Evolutionary conservation across 129 eudicot genomes (phyloP), one percentile per base, ranked within the genome.

Genomic region (Scalesia atractyloides): DNA sequence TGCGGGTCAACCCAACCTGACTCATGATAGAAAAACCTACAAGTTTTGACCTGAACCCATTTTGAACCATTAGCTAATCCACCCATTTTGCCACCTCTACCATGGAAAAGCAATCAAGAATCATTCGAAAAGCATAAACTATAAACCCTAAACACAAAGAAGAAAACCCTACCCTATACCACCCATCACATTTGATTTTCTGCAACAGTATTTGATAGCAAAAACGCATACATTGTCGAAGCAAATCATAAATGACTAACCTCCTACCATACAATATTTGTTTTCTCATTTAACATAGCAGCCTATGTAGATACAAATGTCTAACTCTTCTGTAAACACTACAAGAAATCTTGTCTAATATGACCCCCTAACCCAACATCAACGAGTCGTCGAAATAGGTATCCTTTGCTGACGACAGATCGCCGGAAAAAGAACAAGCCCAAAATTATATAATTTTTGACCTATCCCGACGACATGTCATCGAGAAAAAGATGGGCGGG

Each of bases 121-220:
- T n/a, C 56, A 15, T 15, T 15, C 7, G 56, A 4, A 50, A 50
- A 50, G 15, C 19, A 50, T 5, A 50, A 50, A 50, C 15, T 15
- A 18, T 5, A 24, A 24, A 24, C 30, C 30, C 30, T 24, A 24
- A 24, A 24, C 30, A 24, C 30, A 24, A 1, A 24, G 30, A 24
- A 24, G 30, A 24, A 1, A 24, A 24, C 30, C 30, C 72, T 15
- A 24, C 30, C 30, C 72, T 15, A 0, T 47, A 36, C 34, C 14
- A 16, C 52, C 41, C 36, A 3, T 50, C 74, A 17, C 50, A 51
- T 69, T 30, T 51, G 15, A 69, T 53, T n/a, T 68, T 51, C 18
- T 18, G 50, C 20, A 50, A 15, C 24, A 24, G 0, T 14, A 24
- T 15, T 26, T 26, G 5, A 50, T 69, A 30, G 36, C 34, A 60